Conservation (phyloP, 2,329 filamentous ascomycete genomes). For the Pseudofabraea citricarpa region DNA sequence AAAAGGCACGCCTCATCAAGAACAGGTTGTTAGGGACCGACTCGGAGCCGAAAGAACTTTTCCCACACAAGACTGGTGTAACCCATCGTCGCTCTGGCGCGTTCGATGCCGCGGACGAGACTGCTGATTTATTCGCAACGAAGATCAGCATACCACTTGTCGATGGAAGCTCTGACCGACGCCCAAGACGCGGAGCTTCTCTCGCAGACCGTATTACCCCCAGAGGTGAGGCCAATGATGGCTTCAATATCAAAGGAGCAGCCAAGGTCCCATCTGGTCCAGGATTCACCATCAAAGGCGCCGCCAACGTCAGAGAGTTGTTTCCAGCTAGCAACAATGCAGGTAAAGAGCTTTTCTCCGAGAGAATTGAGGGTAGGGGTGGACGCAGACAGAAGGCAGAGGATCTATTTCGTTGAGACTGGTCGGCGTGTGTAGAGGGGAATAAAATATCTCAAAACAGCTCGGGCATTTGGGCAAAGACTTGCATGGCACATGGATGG, state of each 20-base stretch:
- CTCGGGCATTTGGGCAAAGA: too few species aligned
- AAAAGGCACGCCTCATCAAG: conserved; percentile 41
- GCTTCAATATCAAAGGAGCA: conserved; percentile 59
- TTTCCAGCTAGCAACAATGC: conserved; percentile 60
- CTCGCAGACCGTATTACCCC: conserved; percentile 21
- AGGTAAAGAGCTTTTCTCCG: conserved; percentile 66
- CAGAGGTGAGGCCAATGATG: conserved; percentile 23
- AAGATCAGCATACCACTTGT: conserved; percentile 44
- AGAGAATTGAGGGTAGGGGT: conserved; percentile 52
- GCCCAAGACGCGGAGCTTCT: conserved; percentile 9
- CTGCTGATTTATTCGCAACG: conserved; percentile 44
- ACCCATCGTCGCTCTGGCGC: conserved; percentile 43
- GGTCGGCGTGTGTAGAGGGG: too few species aligned
- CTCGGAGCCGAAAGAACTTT: conserved; percentile 42
- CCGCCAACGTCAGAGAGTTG: conserved; percentile 55
- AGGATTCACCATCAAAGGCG: conserved; percentile 64
- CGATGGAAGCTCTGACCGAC: conserved; percentile 35
- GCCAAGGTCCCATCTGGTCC: conserved; percentile 38
- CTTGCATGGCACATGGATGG: too few species aligned
- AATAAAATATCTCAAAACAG: too few species aligned
- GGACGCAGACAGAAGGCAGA: conserved; percentile 62
- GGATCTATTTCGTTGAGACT: conserved; percentile 61
- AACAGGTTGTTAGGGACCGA: conserved; percentile 18
- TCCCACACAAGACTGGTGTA: conserved; percentile 41
- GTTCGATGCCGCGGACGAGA: conserved; percentile 49